Evolutionary conservation across 2,329 filamentous ascomycete genomes (phyloP).

Genomic region (Colletotrichum tropicale): DNA sequence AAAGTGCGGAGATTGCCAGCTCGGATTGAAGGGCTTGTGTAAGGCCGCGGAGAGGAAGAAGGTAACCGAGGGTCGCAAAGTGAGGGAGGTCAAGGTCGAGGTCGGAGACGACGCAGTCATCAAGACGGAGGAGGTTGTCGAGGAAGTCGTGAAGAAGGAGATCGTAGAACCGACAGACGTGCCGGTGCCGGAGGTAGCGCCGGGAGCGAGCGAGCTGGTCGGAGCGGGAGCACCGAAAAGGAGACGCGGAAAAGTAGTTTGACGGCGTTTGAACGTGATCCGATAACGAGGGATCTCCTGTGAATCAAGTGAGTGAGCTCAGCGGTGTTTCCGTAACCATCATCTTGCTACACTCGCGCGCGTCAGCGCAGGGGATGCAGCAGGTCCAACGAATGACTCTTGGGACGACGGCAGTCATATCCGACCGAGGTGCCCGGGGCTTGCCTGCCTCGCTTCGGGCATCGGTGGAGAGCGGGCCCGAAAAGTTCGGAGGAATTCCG

Average conservation of each 20-base stretch:
- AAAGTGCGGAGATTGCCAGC: constrained; percentile 83
- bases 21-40: constrained; percentile 80
- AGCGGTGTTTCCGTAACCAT: not conserved
- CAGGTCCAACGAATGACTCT: not conserved
- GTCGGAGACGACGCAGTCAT: constrained; percentile 25
- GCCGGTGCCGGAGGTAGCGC: not conserved
- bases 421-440: constrained; percentile 7
- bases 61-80: constrained; percentile 60
- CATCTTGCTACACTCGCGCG: not conserved
- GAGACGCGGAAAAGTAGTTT: not conserved
- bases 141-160: constrained; percentile 30
- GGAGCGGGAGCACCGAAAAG: not conserved
- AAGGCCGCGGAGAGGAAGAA: constrained; percentile 71
- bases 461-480: not conserved
- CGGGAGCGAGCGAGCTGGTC: not conserved
- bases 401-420: not conserved
- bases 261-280: not conserved
- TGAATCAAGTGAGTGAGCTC: not conserved
- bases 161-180: not conserved
- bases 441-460: not conserved
- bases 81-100: constrained; percentile 38
- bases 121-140: constrained; percentile 28
- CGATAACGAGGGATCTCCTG: not conserved
- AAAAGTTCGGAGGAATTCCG: constrained; percentile 7
- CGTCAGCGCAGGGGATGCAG: not conserved